Evolutionary conservation across 163 green algal genomes (phyloP).

Genomic region (Picocystis sp.): DNA sequence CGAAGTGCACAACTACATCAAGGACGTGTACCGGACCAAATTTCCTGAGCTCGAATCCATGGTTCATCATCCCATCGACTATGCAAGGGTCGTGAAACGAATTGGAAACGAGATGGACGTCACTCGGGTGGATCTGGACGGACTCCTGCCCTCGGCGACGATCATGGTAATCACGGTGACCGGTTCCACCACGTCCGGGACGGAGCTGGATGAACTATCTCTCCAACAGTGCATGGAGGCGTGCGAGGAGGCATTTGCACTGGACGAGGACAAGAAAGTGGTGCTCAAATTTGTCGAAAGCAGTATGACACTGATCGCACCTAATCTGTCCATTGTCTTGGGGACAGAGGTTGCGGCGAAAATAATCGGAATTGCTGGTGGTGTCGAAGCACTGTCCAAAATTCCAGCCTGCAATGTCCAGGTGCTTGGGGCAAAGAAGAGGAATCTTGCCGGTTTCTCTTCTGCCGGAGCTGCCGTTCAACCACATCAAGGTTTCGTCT

Average conservation of each 20-base stretch:
- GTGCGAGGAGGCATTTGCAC: slow-evolving; percentile 35
- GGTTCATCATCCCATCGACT: slow-evolving; percentile 81
- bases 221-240: slow-evolving; percentile 44
- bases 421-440: slow-evolving; percentile 75
- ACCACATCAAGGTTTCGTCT: slow-evolving; percentile 74
- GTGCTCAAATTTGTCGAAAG: slow-evolving; percentile 54
- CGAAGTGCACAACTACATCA: slow-evolving; percentile 74
- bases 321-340: slow-evolving; percentile 76
- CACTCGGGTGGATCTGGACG: slow-evolving; percentile 74
- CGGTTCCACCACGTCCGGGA: slow-evolving; percentile 76
- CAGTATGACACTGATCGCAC: slow-evolving; percentile 77
- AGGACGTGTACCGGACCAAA: slow-evolving; percentile 45
- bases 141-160: slow-evolving; percentile 70
- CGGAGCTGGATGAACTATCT: slow-evolving; percentile 35
- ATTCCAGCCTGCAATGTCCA: slow-evolving; percentile 94
- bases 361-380: slow-evolving; percentile 89
- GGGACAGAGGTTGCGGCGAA: slow-evolving; percentile 76
- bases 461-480: slow-evolving; percentile 27
- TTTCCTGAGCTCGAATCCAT: slow-evolving; percentile 93
- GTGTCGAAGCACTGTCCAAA: slow-evolving; percentile 56
- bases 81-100: slow-evolving; percentile 72
- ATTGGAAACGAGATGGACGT: slow-evolving; percentile 88
- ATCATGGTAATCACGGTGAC: slow-evolving; percentile 97
- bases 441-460: slow-evolving; percentile 64
- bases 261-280: slow-evolving; percentile 8